Evolutionary conservation across 768 basidiomycete genomes (phyloP), one percentile per base, ranked within the genome.

Genomic region (Tricholoma saponaceum): DNA sequence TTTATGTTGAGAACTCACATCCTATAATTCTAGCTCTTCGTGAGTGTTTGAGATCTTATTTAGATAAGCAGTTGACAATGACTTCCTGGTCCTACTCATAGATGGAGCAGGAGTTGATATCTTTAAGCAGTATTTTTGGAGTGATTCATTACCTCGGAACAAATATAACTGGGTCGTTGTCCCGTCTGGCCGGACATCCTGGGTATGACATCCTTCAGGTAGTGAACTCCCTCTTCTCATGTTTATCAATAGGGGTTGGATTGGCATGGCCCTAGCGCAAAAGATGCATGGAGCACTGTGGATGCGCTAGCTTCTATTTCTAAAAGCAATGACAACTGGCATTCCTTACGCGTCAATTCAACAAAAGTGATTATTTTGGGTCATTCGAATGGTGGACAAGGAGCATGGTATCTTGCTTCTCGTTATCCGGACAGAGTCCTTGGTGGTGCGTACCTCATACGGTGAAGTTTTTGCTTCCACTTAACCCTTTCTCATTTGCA

Each of bases 301-400:
- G 79, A 81, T 25, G 83, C 86, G 2, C 72, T 95, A 33, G 66
- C 69, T 2, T 35, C 28, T 2, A 79, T 91, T 37, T 65, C 89
- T 4, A 61, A 71, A 6, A 54, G 55, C 4, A 68, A 67, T 14
- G 52, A 63, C 22, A 44, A 67, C 3, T 82, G 81, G 82, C 63
- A 69, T 55, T 37, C 65, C 14, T 82, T 81, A 76, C 61, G 58
- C 16, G 76, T 82, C 43, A 58, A 65, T 28, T 13, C 63, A 26
- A 76, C 78, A 2, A 76, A 74, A 26, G 81, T 84, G 7, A 72
- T 88, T n/a, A 65, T 94, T n/a, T 74, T 94, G 32, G 94, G 95
- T 0, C 94, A 97, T 67, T 95, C 93, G 2, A 97, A 97, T 68
- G 94, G 94, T 26, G 94, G 93, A 12, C 95, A 95, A 70, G 94